phyloP scores from a whole-genome alignment of 148 eudicot species.

The Diospyros lotus region DNA sequence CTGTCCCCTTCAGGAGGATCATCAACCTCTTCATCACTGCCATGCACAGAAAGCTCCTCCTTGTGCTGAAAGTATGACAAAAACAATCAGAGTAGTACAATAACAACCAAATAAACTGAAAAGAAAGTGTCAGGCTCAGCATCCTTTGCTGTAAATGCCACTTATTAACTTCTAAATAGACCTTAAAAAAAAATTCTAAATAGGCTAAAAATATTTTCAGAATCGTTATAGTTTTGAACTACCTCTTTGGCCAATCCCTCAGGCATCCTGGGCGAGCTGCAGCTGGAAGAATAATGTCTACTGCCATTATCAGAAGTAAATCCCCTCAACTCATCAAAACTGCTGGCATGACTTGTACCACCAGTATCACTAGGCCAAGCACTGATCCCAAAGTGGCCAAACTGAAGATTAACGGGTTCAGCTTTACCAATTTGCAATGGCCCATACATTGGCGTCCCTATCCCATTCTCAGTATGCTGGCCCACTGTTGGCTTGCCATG shows the following conservation, averaged over 20 bases:
- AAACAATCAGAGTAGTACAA: neutral
- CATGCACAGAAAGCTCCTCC: constrained; percentile 76
- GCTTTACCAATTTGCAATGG: constrained; percentile 71
- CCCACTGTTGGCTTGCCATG: constrained; percentile 49
- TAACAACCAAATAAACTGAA: neutral
- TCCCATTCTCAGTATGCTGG: constrained; percentile 32
- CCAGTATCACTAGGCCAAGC: constrained; percentile 91
- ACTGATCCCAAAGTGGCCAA: constrained; percentile 94
- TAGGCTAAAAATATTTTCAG: neutral
- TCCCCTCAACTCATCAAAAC: constrained; percentile 74
- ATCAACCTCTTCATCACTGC: constrained; percentile 92
- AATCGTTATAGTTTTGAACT: neutral
- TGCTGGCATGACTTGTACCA: constrained; percentile 82
- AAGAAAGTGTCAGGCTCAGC: neutral
- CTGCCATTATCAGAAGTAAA: constrained; percentile 73
- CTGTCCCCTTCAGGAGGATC: constrained; percentile 67
- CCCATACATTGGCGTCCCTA: constrained; percentile 73
- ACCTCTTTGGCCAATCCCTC: constrained; percentile 92
- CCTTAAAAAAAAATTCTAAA: neutral
- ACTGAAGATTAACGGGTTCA: constrained; percentile 91
- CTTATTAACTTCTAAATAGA: neutral
- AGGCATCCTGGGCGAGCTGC: constrained; percentile 72
- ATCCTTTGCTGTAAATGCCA: neutral
- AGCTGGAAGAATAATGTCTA: constrained; percentile 67
- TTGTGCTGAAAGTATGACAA: constrained; percentile 45